Evolutionary conservation across 1,284 basidiomycete genomes (phyloP), one percentile per base, ranked within the genome.

Genomic region (Fereydounia khargensis): DNA sequence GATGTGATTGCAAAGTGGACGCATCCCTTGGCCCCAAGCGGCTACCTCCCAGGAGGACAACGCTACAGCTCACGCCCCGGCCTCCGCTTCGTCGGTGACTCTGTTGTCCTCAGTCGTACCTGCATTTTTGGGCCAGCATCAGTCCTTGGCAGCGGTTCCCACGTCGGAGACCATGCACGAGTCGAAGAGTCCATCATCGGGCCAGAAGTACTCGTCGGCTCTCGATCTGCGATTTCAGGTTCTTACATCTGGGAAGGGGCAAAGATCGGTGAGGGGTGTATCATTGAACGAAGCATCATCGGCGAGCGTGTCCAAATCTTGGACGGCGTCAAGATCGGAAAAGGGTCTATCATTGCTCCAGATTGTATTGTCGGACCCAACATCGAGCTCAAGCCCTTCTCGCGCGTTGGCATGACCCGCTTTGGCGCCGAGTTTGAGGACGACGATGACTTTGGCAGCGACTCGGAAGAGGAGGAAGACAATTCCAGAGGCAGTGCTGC

Each of bases 1-100:
- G 91, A 97, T 69, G 88, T 98, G 37, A 78, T 98, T 27, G 83
- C 88, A 21, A 81, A 92, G 56, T 94, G 91, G 89, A 88, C 89
- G 3, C 94, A 91, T 78, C 95, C 94, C 1, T 81, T 97, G 16
- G 89, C 91, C 1, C 94, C 94, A 9, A 92, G 95, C 68, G 85
- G 91, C 71, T 90, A 90, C 71, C 84, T 92, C 59, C 90, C 91
- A 0, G 84, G 86, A 20, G 85, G 83, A 34, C 42, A 53, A 30
- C 39, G 46, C 21, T 69, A 69, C 47, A 51, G 42, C 19, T 35
- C 39, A 9, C 44, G 52, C 7, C 35, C 51, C 11, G 58, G 60
- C 33, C 44, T 53, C 6, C 50, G 65, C 25, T 71, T 60, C 44
- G 36, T 63, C 14, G 65, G 68, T 18, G 50, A 64, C 28, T 54